Evolutionary conservation across 1,284 basidiomycete species (phyloP), one percentile per base, ranked within the genome.

Genomic region (Ganoderma sinense): DNA sequence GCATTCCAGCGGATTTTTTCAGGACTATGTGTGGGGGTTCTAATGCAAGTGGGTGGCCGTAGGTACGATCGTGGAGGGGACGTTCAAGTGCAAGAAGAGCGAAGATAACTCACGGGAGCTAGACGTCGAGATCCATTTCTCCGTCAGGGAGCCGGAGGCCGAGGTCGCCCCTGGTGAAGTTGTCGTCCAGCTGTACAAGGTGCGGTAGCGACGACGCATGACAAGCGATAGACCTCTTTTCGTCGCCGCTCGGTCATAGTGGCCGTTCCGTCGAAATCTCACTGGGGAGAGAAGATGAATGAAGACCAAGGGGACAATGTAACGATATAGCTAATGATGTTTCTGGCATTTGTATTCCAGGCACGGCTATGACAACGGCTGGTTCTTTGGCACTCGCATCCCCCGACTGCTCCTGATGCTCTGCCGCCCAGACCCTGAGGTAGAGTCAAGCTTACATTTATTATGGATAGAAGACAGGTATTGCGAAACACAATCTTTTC

Each of bases 91-190:
- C 77, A 86, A 86, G 67, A 97, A 98, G 84, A 94, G 90, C 75
- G 81, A 85, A 29, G 86, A 84, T n/a, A 98, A 98, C 80, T 91
- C 91, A 39, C 86, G 97, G 63, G 97, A 98, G 77, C 83, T 99
- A 61, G 94, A 98, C 73, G 90, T 97, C 18, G 97, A 98, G 83
- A 93, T 99, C 60, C 95, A 97, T 78, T 98, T 95, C 81, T 84
- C 86, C 0, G 85, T 93, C 8, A 82, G 83, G 68, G 78, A 81
- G 40, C 72, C 74, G 16, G 76, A 69, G 14, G 80, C 81, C 36
- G 75, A 72, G 4, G 73, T 73, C 31, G 73, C 75, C 1, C 73
- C 78, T 2, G 79, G 81, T 63, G 83, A 86, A 23, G 80, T 82
- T 39, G 80, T 89, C 31, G 91, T 95, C n/a, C 93, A 94, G 78